Evolutionary conservation across 441 rosid species (phyloP).

Genomic region (Erodium trifolium): DNA sequence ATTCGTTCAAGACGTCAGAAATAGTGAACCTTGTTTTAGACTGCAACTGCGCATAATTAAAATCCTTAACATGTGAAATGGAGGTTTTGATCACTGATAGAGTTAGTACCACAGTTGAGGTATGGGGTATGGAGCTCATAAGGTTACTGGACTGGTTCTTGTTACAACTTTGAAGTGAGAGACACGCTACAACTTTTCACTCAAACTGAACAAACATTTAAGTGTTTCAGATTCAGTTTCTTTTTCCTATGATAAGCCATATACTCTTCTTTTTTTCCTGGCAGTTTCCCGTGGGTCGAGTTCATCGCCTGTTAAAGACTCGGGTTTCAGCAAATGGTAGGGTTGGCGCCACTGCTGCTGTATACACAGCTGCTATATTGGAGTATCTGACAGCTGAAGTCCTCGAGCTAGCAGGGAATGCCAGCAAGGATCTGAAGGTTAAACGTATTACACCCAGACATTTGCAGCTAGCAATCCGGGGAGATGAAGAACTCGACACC

Average conservation of each 20-base stretch:
- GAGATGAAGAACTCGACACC: too few relatives aligned
- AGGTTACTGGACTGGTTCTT: not conserved
- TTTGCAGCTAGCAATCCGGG: too few relatives aligned
- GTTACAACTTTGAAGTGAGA: not conserved
- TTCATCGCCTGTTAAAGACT: constrained; percentile 72
- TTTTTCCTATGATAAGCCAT: too few relatives aligned
- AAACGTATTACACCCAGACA: too few relatives aligned
- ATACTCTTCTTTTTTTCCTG: not conserved
- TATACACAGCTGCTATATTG: constrained; percentile 59
- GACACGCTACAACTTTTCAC: not conserved
- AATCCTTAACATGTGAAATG: not conserved
- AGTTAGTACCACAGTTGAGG: not conserved
- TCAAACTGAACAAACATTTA: not conserved
- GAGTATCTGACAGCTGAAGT: constrained; percentile 39
- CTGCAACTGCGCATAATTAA: not conserved
- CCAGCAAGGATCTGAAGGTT: too few relatives aligned
- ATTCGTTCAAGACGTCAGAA: not conserved
- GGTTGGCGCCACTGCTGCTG: constrained; percentile 90
- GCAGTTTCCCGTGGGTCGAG: constrained; percentile 87
- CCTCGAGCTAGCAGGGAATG: constrained; percentile 85
- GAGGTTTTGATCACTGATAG: not conserved
- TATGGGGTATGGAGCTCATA: not conserved
- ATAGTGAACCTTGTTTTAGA: not conserved
- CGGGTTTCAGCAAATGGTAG: constrained; percentile 62
- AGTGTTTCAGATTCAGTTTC: too few relatives aligned